Base-by-base conservation (phyloP, 179 eudicot genomes). In the Sideroxylon spinosum region DNA sequence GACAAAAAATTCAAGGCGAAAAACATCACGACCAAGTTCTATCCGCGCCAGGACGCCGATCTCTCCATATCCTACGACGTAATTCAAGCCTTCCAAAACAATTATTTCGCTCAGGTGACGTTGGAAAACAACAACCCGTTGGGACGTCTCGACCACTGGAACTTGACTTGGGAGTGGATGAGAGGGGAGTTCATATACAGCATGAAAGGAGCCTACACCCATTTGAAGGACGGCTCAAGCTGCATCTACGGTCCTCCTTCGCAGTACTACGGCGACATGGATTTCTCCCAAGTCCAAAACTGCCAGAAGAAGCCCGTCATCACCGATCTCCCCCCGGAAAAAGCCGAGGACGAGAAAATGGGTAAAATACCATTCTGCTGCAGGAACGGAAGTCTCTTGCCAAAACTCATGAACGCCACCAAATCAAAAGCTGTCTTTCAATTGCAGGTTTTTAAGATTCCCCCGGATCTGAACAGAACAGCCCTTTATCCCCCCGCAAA, bases 101-200 rank as follows among this genome's bases (percentile, higher is more conserved):
- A 86, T 76, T 95, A 95, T 85, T 64, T 37, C 6, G 98, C 93
- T 1, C 97, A 93, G 65, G 97, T 95, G 57, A 93, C 98, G 22
- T 86, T 95, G 16, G 88, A 91, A 25, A 95, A 93, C 75, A 76
- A 84, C 82, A 87, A 93, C 71, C 97, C 95, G 0, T 77, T 93
- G 8, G 98, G 98, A 7, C 89, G 95, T 3, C 93, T 95, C 37
- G 97, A 95, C 81, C 97, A 89, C n/a, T 95, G 98, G 98, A 95
- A 95, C 85, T 70, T 95, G 53, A 91, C 97, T 0, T 95, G 92
- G 92, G 98, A 95, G 23, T 93, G 98, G 98, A 93, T 90, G 98
- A 74, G 97, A 70, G 91, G 92, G 22, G 97, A 95, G 83, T 95
- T 95, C 85, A 95, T 95, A 7, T 72, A 86, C 82, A 19, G 48